Evolutionary conservation across 2,329 filamentous ascomycete species (phyloP).

Genomic region (Dactylellina leptospora): DNA sequence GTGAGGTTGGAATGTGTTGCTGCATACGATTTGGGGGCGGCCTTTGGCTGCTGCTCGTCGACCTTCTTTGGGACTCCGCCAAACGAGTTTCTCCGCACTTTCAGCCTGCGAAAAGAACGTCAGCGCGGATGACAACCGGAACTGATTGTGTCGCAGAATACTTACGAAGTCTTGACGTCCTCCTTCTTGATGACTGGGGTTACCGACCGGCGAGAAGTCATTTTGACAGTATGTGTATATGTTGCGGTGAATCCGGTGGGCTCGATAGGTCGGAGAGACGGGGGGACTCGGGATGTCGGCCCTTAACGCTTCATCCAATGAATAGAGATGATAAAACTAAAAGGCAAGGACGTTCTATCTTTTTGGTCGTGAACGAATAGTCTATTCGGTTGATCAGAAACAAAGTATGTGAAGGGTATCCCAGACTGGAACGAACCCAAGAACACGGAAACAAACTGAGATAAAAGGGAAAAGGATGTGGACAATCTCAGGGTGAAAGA

Average conservation of each 20-base stretch:
- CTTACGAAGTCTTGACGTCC: constrained; percentile 43
- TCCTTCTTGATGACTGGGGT: constrained; percentile 47
- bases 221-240: constrained; percentile 18
- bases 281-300: constrained; percentile 30
- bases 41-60: constrained; percentile 34
- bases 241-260: not conserved
- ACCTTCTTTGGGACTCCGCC: constrained; percentile 22
- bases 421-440: constrained; percentile 42
- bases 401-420: constrained; percentile 40
- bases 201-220: constrained; percentile 50
- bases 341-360: constrained; percentile 9
- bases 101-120: constrained; percentile 12
- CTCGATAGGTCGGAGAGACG: constrained; percentile 11
- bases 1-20: constrained; percentile 36
- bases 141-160: not conserved
- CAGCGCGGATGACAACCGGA: not conserved
- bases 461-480: constrained; percentile 1
- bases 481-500: constrained; percentile 22
- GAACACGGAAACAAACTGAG: constrained; percentile 20
- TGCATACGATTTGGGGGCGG: constrained; percentile 51
- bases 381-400: constrained; percentile 43
- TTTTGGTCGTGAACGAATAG: constrained; percentile 15
- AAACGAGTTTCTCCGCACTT: constrained; percentile 52
- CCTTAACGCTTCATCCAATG: constrained; percentile 45
- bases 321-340: constrained; percentile 13